Conservation (phyloP, 1,284 basidiomycete species). For the Pulveroboletus sp. region DNA sequence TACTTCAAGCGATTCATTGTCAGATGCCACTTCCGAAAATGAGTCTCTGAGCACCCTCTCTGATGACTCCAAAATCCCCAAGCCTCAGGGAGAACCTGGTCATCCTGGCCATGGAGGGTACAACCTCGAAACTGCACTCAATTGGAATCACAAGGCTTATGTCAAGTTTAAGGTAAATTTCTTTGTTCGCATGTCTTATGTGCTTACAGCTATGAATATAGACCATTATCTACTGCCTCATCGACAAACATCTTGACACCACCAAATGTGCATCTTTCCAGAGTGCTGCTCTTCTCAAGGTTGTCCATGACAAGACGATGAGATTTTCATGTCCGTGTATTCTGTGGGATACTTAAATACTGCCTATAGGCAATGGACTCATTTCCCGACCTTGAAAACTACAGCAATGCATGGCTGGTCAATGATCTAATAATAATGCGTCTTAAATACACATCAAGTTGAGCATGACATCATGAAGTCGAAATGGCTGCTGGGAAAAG, state of each 20-base stretch:
- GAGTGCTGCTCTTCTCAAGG: background rate
- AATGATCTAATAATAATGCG: slow-evolving; percentile 5
- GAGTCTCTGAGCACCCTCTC: too few species aligned
- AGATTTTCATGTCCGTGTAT: background rate
- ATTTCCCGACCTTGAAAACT: background rate
- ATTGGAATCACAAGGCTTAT: background rate
- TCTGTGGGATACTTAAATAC: background rate
- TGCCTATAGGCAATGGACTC: background rate
- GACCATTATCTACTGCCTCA: background rate
- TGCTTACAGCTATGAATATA: background rate
- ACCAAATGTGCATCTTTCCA: background rate
- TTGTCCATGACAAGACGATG: background rate
- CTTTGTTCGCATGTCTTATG: too few species aligned
- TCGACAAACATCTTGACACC: background rate
- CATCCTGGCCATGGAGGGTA: background rate
- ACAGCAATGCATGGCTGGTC: background rate
- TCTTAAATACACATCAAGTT: slow-evolving; percentile 9
- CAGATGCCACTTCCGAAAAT: too few species aligned
- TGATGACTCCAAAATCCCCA: too few species aligned
- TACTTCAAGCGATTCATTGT: too few species aligned
- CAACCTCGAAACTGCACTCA: background rate
- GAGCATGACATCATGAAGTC: background rate
- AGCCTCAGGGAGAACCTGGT: too few species aligned
- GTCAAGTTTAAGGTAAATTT: background rate
- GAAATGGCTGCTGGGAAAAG: background rate